Evolutionary conservation across 148 eudicot genomes (phyloP).

Genomic region (Euryodendron excelsum): DNA sequence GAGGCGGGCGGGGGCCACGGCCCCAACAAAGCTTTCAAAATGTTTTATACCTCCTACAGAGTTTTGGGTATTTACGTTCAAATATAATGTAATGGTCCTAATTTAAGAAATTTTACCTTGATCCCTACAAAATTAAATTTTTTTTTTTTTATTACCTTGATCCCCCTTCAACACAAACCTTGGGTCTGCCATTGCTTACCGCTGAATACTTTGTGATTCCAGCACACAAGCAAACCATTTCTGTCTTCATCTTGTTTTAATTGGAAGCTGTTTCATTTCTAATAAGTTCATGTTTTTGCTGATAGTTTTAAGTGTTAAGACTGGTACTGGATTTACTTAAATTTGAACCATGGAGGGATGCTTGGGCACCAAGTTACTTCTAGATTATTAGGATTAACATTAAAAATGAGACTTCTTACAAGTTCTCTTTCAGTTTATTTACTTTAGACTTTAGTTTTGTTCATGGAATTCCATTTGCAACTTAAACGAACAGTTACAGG

Average conservation of each 20-base stretch:
- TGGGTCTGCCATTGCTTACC: neutral
- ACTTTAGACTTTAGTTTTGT: neutral
- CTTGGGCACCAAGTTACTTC: neutral
- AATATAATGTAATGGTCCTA: no score
- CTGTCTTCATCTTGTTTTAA: neutral
- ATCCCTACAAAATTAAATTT: no score
- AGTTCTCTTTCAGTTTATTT: neutral
- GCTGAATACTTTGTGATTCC: neutral
- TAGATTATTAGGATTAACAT: neutral
- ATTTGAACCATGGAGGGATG: neutral
- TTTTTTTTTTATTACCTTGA: no score
- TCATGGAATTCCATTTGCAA: slow-evolving; percentile 1
- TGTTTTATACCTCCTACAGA: no score
- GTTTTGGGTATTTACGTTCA: no score
- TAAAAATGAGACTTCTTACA: neutral
- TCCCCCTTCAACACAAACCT: no score
- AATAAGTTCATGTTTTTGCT: neutral
- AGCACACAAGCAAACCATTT: neutral
- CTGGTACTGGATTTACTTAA: neutral
- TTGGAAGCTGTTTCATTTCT: slow-evolving; percentile 1
- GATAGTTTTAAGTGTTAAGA: neutral
- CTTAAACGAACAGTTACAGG: neutral
- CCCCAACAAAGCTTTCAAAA: no score
- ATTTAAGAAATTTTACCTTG: no score
- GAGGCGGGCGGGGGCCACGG: no score